Base-by-base conservation (phyloP, 2,329 filamentous ascomycete genomes). In the Clarireedia paspali region DNA sequence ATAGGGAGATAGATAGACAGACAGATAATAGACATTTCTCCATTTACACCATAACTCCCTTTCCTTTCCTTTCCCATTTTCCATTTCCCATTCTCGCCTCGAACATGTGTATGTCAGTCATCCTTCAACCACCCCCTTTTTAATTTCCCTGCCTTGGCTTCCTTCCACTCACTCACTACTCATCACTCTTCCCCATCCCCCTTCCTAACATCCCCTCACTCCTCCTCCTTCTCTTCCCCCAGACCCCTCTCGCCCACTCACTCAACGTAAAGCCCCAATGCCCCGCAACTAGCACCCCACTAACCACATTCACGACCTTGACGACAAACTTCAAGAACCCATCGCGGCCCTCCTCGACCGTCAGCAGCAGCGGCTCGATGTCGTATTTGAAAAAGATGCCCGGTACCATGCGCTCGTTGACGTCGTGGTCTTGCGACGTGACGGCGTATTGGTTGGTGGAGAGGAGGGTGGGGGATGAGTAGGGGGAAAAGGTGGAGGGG, bases 381-480 rank as follows among this genome's bases (percentile, higher is more conserved):
- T 97, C 92, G 74, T 95, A 99, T 75, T 97, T 99, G 80, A 99
- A 89, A 70, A 97, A 99, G 60, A 99, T 84, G 34, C 94, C 94
- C 0, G 94, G 94, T 0, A 96, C 82, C 57, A 76, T 74, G 64
- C 77, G 83, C 66, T 95, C 87, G 54, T 78, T 75, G 44, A 95
- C 80, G 38, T 77, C 74, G 66, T 85, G 82, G 64, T 81, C 87
- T 75, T 97, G 91, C 68, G 91, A 89, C 0, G 91, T 97, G 0
- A 96, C 94, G 58, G 92, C 94, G 75, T 99, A 99, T 73, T 99
- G 94, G 77, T 99, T 99, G 15, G 94, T 97, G 72, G 87, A 83
- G 68, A 99, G 84, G 53, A 84, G 85, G 66, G 81, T 80, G 34
- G 72, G 70, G 20, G 70, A 50, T 15, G 59, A 64, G 17, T 58